Evolutionary conservation across 768 basidiomycete genomes (phyloP).

Genomic region (Xerocomellus intermedius): DNA sequence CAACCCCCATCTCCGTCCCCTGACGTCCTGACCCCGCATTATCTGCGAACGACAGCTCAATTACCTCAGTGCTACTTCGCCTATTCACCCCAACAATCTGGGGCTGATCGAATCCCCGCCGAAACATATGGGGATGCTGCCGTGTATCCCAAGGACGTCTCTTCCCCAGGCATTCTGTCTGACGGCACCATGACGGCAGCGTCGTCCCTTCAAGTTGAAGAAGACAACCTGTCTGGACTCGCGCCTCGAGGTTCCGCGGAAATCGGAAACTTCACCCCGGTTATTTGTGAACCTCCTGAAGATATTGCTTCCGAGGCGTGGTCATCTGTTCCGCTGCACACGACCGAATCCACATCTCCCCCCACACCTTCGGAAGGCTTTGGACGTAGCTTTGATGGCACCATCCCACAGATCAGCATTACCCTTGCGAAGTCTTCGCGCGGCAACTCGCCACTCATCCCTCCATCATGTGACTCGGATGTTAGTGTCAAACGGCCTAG

Average conservation of each 20-base stretch:
- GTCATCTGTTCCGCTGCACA: slow-evolving; percentile 11
- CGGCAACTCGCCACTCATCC: slow-evolving; percentile 26
- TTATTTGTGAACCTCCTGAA: slow-evolving; percentile 32
- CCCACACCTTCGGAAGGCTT: slow-evolving; percentile 10
- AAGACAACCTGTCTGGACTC: slow-evolving; percentile 10
- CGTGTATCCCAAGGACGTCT: slow-evolving; percentile 16
- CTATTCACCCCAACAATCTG: slow-evolving; percentile 23
- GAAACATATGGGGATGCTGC: slow-evolving; percentile 14
- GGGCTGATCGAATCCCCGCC: slow-evolving; percentile 28
- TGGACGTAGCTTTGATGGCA: slow-evolving; percentile 9
- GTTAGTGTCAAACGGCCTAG: slow-evolving; percentile 26
- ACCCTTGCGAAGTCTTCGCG: slow-evolving; percentile 31
- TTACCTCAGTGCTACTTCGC: slow-evolving; percentile 28
- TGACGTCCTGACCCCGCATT: slow-evolving; percentile 24
- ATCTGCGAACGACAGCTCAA: slow-evolving; percentile 23
- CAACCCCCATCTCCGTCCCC: slow-evolving; percentile 15
- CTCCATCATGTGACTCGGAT: slow-evolving; percentile 29
- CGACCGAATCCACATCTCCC: slow-evolving; percentile 13
- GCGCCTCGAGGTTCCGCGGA: slow-evolving; percentile 21
- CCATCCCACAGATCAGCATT: slow-evolving; percentile 31
- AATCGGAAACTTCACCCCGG: slow-evolving; percentile 25
- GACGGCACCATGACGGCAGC: slow-evolving; percentile 14
- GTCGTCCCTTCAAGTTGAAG: slow-evolving; percentile 13
- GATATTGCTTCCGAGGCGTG: slow-evolving; percentile 23
- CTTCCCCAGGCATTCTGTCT: slow-evolving; percentile 15